Percentiles rank a stretch among this genome's conserved stretches.
Conservation (phyloP, 768 basidiomycete species). For the Hortiboletus campestris region DNA sequence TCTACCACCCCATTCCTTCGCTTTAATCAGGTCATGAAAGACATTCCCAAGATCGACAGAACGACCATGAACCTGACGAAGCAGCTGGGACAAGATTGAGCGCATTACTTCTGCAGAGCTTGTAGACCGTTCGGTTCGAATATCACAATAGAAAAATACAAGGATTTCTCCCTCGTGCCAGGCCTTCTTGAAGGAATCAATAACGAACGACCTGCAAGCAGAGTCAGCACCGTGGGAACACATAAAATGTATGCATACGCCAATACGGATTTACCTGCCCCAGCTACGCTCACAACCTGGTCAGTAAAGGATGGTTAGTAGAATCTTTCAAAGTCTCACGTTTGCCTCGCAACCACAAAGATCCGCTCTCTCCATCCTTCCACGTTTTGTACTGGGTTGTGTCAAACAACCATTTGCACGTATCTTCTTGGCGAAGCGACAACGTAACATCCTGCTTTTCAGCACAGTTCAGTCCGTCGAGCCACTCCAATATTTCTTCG, state of each 20-base stretch:
- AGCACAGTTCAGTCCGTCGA: background rate
- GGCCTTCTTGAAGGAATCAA: background rate
- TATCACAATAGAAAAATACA: constrained; percentile 1
- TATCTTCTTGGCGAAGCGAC: background rate
- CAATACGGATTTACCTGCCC: constrained; percentile 8
- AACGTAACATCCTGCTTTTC: constrained; percentile 2
- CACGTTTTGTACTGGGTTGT: constrained; percentile 1
- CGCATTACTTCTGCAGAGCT: background rate
- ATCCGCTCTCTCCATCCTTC: background rate
- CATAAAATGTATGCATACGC: background rate
- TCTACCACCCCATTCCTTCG: background rate
- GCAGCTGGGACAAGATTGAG: background rate
- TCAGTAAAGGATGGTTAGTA: background rate
- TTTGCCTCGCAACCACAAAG: constrained; percentile 9
- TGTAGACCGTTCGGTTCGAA: background rate
- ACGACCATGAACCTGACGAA: background rate
- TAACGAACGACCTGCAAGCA: background rate
- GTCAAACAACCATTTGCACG: constrained; percentile 4
- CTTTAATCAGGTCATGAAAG: background rate
- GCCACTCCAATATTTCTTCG: background rate
- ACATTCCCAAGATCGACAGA: background rate
- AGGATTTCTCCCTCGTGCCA: background rate
- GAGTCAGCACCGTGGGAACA: background rate
- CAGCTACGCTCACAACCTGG: background rate
- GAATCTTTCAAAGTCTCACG: background rate